Evolutionary conservation across 768 basidiomycete species (phyloP), one percentile per base, ranked within the genome.

Genomic region (Dentipellis sp.): DNA sequence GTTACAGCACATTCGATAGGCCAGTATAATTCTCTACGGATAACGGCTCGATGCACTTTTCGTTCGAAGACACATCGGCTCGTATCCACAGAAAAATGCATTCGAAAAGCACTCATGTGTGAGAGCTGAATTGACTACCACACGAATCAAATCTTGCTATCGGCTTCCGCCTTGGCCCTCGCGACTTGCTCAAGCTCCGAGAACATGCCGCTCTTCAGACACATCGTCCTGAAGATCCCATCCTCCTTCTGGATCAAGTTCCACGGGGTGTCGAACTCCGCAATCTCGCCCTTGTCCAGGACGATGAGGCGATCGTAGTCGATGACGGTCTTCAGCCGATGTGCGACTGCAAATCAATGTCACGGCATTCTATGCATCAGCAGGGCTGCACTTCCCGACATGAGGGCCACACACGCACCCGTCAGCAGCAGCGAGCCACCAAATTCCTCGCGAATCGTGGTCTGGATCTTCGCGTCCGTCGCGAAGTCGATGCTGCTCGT

Each of bases 381-480:
- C 6, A 29, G 29, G 29, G 29, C 29, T 29, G 29, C 29, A 29
- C 42, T 19, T 45, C 4, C 11, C 42, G 6, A 19, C 12, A 14
- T 45, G 16, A 49, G 19, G 12, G 16, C 9, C 22, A 50, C 17
- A 50, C 17, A 11, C 22, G 10, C 16, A 50, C 48, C 22, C 7
- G 48, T 50, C 48, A 50, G 23, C 29, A 93, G 68, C 42, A 92
- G 71, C 7, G 84, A 87, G 45, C 82, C 77, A 8, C 75, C 80
- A 66, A 95, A 95, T 63, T 95, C 90, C 61, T 88, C 84, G 6
- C 92, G 75, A 49, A 97, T 94, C 1, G 92, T 87, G 35, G 80
- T 74, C 66, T 95, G 93, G 55, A 95, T 95, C 71, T 92, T 93
- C 9, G 87, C 80, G 63, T 94, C 94, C 42, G 93, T 92, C 12